A percentile compares a stretch with the other conserved stretches of the same genome.
phyloP scores from a whole-genome alignment of 192 early-diverging fungal species.

The Backusella liffmaniae region DNA sequence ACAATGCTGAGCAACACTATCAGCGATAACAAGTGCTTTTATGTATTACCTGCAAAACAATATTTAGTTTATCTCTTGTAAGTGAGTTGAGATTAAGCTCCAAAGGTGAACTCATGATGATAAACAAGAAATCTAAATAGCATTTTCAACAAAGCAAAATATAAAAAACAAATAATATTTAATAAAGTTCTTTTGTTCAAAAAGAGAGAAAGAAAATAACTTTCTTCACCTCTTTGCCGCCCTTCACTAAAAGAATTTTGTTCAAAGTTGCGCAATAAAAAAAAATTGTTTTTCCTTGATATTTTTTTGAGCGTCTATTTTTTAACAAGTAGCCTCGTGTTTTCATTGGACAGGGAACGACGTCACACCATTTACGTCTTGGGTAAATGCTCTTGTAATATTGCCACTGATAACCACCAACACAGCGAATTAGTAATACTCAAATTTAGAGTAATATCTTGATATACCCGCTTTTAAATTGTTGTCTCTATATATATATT shows the following conservation, averaged over 20 bases:
- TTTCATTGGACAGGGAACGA: not conserved
- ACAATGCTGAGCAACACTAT: not conserved
- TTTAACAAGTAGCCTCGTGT: not conserved
- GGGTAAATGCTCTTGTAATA: not conserved
- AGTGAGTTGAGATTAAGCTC: conserved; percentile 19
- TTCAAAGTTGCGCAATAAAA: conserved; percentile 7
- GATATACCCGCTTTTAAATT: not conserved
- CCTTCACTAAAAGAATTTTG: conserved; percentile 6
- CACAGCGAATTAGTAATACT: not conserved
- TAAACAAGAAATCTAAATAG: not conserved
- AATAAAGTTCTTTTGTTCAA: not conserved
- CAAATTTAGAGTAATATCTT: not conserved
- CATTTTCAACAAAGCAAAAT: not conserved
- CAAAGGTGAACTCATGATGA: not conserved
- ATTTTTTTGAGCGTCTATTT: not conserved
- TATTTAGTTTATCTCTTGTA: conserved; percentile 28
- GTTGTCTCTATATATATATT: no score
- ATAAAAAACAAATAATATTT: not conserved
- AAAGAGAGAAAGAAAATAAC: conserved; percentile 1
- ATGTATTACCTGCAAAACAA: conserved; percentile 25
- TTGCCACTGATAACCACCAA: not conserved
- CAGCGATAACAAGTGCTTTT: not conserved
- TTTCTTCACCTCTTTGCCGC: conserved; percentile 8
- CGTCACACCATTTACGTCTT: not conserved
- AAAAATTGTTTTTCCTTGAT: not conserved